Evolutionary conservation across 2,329 filamentous ascomycete genomes (phyloP), one percentile per base, ranked within the genome.

Genomic region (Fusarium buxicola): DNA sequence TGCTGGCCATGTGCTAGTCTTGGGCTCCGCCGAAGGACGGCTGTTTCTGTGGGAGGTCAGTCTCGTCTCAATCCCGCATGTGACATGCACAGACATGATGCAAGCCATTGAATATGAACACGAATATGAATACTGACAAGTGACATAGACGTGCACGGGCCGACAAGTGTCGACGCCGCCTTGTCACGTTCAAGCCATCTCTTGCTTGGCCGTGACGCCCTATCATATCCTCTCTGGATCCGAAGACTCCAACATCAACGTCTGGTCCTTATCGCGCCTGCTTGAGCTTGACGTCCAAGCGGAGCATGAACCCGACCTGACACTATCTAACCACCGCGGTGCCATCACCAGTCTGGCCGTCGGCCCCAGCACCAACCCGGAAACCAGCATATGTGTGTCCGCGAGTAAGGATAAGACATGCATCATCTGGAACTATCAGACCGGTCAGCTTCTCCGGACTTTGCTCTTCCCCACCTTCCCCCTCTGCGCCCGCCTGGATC

Each of bases 11-110:
- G 85, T 96, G 45, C 81, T 97, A 64, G 81, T 92, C 51, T 76
- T 96, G 51, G 95, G 95, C 10, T 96, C 93, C 1, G 87, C 89
- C 53, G 92, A 93, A 68, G 95, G 95, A 13, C 87, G 94, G 53
- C 77, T 98, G 65, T 90, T 97, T 70, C 77, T 96, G 3, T 99
- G 95, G 95, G 95, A 99, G 89, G 92, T 95, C 75, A 76, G 78
- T 75, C 13, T 52, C 12, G 50, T 47, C 52, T 57, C 54, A 40
- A 41, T 30, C 58, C 45, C 59, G 21, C 38, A 45, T 63, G 63
- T 55, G 25, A 47, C 28, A 34, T 11, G 34, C 32, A 36, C 30
- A 43, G n/a, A 39, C 40, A 45, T 62, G 39, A 52, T 60, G 43
- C 45, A 56, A 61, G 52, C 52, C 45, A 39, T 56, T 16, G 39